Conservation (phyloP, 768 basidiomycete genomes). For the Russula lepida region DNA sequence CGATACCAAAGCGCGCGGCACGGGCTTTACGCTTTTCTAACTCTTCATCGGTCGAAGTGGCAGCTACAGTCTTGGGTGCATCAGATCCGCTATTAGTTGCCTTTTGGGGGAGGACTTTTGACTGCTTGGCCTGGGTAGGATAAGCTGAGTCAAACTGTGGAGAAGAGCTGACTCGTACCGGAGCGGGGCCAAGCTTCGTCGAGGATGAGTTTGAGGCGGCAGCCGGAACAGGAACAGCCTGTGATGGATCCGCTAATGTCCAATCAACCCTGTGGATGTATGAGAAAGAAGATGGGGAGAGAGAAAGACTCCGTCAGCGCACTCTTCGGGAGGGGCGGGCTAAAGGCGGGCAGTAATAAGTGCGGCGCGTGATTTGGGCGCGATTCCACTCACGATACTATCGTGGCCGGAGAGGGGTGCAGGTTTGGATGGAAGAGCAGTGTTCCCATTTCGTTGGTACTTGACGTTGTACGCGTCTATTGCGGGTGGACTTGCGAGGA, state of each 20-base stretch:
- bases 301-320: slow-evolving; percentile 6
- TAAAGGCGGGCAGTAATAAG: slow-evolving; percentile 11
- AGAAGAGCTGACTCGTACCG: background rate
- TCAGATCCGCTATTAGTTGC: background rate
- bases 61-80: slow-evolving; percentile 1
- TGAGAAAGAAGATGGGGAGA: slow-evolving; percentile 1
- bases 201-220: slow-evolving; percentile 1
- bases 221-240: background rate
- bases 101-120: background rate
- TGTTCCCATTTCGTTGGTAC: slow-evolving; percentile 12
- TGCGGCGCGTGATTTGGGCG: slow-evolving; percentile 2
- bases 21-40: slow-evolving; percentile 50
- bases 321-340: slow-evolving; percentile 30
- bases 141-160: background rate
- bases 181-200: background rate
- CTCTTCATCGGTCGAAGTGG: slow-evolving; percentile 37
- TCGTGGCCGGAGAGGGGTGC: slow-evolving; percentile 15
- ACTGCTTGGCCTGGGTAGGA: background rate
- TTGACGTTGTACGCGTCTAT: slow-evolving; percentile 39
- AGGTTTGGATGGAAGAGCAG: slow-evolving; percentile 14
- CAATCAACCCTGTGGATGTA: slow-evolving; percentile 1
- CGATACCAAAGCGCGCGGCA: slow-evolving; percentile 66
- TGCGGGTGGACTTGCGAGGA: slow-evolving; percentile 45
- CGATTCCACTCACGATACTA: slow-evolving; percentile 25
- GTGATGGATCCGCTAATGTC: background rate